A percentile compares a stretch with the other conserved stretches of the same genome.
phyloP scores from a whole-genome alignment of 257 asterid genomes.

The Striga asiatica region DNA sequence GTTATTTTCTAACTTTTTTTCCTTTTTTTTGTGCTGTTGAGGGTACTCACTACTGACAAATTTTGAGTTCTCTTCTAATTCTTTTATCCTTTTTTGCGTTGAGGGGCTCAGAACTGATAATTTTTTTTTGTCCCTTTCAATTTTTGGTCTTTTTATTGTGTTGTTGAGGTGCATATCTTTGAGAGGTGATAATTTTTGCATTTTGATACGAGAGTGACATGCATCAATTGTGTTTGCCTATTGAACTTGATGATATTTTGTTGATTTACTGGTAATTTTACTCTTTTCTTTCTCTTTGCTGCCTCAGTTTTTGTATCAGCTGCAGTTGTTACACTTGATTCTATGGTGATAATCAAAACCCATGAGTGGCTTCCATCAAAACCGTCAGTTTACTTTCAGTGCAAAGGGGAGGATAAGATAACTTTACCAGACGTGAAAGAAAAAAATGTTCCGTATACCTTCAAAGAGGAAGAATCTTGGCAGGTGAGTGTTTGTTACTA shows the following conservation, averaged over 20 bases:
- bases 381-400: conserved; percentile 47
- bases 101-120: too few relatives aligned
- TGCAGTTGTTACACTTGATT: conserved; percentile 53
- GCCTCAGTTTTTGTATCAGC: conserved; percentile 33
- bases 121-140: too few relatives aligned
- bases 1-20: too few relatives aligned
- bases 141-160: too few relatives aligned
- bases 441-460: conserved; percentile 37
- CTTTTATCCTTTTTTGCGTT: too few relatives aligned
- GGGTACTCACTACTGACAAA: too few relatives aligned
- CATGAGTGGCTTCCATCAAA: conserved; percentile 54
- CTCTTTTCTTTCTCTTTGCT: neutral
- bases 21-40: too few relatives aligned
- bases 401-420: conserved; percentile 53
- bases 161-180: too few relatives aligned
- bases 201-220: neutral
- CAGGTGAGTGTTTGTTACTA: conserved; percentile 57
- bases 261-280: neutral
- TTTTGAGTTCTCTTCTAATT: too few relatives aligned
- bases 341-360: conserved; percentile 47
- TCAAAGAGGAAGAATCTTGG: conserved; percentile 88
- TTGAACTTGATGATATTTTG: too few relatives aligned
- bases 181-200: too few relatives aligned
- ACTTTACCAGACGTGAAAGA: conserved; percentile 60
- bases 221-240: conserved; percentile 6